phyloP scores from a whole-genome alignment of 345 rosid genomes.

The Hibiscus mutabilis region DNA sequence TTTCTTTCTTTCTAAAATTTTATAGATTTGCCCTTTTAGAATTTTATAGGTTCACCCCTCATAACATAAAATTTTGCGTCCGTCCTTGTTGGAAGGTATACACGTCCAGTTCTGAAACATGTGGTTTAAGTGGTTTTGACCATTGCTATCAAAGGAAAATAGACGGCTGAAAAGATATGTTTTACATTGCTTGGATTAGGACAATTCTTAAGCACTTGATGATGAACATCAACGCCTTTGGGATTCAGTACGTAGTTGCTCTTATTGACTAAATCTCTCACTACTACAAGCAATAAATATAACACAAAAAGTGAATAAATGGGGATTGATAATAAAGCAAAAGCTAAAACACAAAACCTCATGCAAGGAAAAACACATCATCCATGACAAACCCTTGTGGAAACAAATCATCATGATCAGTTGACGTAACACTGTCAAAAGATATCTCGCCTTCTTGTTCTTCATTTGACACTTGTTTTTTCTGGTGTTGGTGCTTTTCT shows the following conservation, averaged over 20 bases:
- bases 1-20: no score
- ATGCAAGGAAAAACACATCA: slow-evolving; percentile 6
- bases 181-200: neutral
- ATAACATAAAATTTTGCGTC: no score
- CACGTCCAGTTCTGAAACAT: neutral
- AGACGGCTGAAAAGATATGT: neutral
- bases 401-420: slow-evolving; percentile 1
- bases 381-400: slow-evolving; percentile 1
- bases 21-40: no score
- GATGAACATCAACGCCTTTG: neutral
- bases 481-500: neutral
- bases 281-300: neutral
- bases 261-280: neutral
- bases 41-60: no score
- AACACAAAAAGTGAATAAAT: neutral
- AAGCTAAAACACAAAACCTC: neutral
- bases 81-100: neutral
- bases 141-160: neutral
- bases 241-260: neutral
- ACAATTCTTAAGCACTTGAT: neutral
- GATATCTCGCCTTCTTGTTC: neutral
- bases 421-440: neutral
- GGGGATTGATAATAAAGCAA: neutral
- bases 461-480: neutral
- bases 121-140: neutral